Evolutionary conservation across 2,329 filamentous ascomycete genomes (phyloP), one percentile per base, ranked within the genome.

Genomic region (Trichophyton simii): DNA sequence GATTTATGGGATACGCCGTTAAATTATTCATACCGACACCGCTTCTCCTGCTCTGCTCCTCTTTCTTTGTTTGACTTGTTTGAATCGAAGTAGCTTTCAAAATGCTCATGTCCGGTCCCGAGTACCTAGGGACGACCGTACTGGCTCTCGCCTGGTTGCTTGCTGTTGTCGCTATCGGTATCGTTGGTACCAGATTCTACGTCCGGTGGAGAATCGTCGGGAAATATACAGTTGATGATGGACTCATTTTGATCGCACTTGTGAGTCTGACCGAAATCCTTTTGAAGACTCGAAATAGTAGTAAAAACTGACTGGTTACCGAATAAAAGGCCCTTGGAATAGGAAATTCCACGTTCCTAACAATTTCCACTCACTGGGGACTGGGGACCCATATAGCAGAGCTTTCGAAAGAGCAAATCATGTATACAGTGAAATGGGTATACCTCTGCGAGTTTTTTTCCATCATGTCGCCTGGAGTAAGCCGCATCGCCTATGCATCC

Each of bases 391-490:
- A 65, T 59, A 42, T 57, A 6, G 57, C 46, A 25, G 58, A 63
- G 36, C 38, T 63, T 6, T 34, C 31, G 31, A 42, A 50, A 5
- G 8, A 62, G 13, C 42, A 65, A 25, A 50, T 41, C 28, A 55
- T 62, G 36, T 52, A 54, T 44, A 60, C 63, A 8, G 60, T 63
- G 31, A 65, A 62, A 42, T 65, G 38, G 54, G 63, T 61, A 25
- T 65, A 57, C 31, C 48, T 65, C 48, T 62, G 62, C 11, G 58
- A 60, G 36, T 58, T 62, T 3, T 62, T 63, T 18, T 59, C 61
- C 41, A 60, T 65, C 7, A 62, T 63, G 60, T 62, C 62, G 36
- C 63, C 62, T 18, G 60, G 61, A 25, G 60, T 60, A 50, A 60
- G 63, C 25, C 63, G 63, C 15, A 44, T 65, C 11, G 62, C 62